Percentiles rank a stretch among this genome's conserved stretches.
These are phyloP conservation scores for Bruguiera parviflora DNA, from an alignment of 345 rosid species.

Conservation along the genomic window DNA sequence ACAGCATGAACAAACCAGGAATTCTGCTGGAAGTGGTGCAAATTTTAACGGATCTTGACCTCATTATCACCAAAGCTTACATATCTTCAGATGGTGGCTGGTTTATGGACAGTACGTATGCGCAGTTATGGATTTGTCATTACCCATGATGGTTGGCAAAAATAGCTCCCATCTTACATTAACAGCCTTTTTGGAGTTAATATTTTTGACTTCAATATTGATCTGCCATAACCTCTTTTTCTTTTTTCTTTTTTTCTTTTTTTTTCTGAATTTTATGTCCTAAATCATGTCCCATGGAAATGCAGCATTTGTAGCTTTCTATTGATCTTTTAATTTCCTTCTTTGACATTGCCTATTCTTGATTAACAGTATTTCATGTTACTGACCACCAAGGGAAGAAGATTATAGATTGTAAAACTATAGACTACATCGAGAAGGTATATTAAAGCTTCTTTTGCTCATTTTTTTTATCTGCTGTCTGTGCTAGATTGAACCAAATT, in stretches of 20 bases:
- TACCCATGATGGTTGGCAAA: neutral
- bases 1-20: conserved; percentile 93
- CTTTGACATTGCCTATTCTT: conserved; percentile 1
- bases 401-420: conserved; percentile 62
- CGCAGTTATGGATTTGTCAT: neutral
- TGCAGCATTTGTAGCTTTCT: neutral
- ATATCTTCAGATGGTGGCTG: conserved; percentile 97
- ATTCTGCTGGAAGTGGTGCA: conserved; percentile 92
- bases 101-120: conserved; percentile 86
- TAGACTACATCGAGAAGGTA: conserved; percentile 85
- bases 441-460: neutral
- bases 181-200: neutral
- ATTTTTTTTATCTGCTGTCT: neutral
- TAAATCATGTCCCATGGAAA: neutral
- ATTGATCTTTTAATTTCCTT: neutral
- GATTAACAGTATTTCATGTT: conserved; percentile 67
- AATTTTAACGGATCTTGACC: conserved; percentile 78
- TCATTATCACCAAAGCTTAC: conserved; percentile 87
- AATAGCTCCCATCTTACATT: neutral
- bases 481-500: conserved; percentile 5
- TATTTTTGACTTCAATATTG: neutral
- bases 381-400: conserved; percentile 85
- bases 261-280: neutral
- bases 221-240: neutral
- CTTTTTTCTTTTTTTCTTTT: neutral